Conservation (phyloP, 768 basidiomycete genomes). For the Mrakia gelida region DNA sequence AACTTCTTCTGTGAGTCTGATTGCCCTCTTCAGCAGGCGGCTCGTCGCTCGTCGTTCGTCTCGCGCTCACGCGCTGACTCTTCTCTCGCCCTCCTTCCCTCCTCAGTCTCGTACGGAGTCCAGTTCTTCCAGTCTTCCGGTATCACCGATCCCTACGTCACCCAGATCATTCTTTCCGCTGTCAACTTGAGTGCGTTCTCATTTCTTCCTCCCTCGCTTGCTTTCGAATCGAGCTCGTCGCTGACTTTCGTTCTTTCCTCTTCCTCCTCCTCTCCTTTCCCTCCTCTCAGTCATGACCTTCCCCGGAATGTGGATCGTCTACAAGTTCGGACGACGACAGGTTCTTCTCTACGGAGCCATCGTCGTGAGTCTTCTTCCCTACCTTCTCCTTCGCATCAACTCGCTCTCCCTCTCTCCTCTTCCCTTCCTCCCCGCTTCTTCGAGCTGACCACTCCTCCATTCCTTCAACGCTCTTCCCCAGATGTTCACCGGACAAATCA, state of each 20-base stretch:
- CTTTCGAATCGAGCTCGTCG: not conserved
- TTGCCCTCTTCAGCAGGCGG: not conserved
- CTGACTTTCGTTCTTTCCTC: no score
- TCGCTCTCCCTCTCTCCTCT: not conserved
- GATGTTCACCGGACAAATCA: slow-evolving; percentile 28
- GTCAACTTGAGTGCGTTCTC: slow-evolving; percentile 31
- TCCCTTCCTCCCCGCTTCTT: not conserved
- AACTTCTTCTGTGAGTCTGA: not conserved
- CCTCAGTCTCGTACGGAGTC: slow-evolving; percentile 37
- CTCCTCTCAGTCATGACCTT: slow-evolving; percentile 9
- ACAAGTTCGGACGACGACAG: slow-evolving; percentile 28
- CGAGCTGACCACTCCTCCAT: not conserved
- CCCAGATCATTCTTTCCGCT: slow-evolving; percentile 23
- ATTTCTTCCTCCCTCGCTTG: not conserved
- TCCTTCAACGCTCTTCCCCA: not conserved
- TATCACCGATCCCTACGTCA: slow-evolving; percentile 41
- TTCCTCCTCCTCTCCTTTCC: not conserved
- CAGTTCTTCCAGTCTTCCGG: slow-evolving; percentile 42
- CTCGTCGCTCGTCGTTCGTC: not conserved
- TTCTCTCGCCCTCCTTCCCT: not conserved
- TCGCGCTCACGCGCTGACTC: not conserved
- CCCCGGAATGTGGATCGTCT: slow-evolving; percentile 33
- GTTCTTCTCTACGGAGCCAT: slow-evolving; percentile 30
- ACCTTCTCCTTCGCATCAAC: no score
- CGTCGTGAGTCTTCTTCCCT: not conserved